Conservation (phyloP, 2,329 filamentous ascomycete genomes). For the Escovopsis weberi region DNA sequence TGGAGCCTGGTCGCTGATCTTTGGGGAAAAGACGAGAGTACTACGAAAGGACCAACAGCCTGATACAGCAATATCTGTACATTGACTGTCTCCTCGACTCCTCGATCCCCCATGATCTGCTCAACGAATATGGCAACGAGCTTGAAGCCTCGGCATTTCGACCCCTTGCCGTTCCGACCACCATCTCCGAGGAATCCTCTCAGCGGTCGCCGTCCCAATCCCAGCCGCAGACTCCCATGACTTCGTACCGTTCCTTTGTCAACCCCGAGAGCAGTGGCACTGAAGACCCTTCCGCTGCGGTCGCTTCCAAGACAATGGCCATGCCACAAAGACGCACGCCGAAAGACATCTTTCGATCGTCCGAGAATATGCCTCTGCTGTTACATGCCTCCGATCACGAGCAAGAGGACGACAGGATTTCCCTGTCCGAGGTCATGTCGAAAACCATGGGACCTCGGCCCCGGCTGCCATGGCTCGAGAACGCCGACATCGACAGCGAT, state of each 20-base stretch:
- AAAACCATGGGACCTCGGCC: constrained; percentile 25
- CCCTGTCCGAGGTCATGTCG: neutral
- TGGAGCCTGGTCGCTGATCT: neutral
- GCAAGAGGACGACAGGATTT: constrained; percentile 20
- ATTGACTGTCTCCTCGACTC: constrained; percentile 86
- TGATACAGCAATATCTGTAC: constrained; percentile 85
- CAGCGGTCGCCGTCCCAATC: constrained; percentile 16
- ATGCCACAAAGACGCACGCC: constrained; percentile 61
- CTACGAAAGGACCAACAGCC: constrained; percentile 76
- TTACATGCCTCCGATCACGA: constrained; percentile 34
- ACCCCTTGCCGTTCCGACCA: constrained; percentile 49
- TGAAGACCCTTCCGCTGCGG: constrained; percentile 16
- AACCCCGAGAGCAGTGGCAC: constrained; percentile 12
- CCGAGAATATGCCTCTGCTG: constrained; percentile 55
- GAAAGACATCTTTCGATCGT: constrained; percentile 68
- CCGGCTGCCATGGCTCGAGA: constrained; percentile 56
- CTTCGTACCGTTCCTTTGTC: constrained; percentile 18
- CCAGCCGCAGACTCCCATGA: constrained; percentile 13
- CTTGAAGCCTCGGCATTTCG: constrained; percentile 40
- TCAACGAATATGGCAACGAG: constrained; percentile 70
- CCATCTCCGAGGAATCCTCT: constrained; percentile 56
- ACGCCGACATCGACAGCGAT: constrained; percentile 56
- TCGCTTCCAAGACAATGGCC: neutral
- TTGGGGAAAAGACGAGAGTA: constrained; percentile 48
- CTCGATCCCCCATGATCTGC: constrained; percentile 76